Conservation (phyloP, 768 basidiomycete species). For the Pholiota molesta region DNA sequence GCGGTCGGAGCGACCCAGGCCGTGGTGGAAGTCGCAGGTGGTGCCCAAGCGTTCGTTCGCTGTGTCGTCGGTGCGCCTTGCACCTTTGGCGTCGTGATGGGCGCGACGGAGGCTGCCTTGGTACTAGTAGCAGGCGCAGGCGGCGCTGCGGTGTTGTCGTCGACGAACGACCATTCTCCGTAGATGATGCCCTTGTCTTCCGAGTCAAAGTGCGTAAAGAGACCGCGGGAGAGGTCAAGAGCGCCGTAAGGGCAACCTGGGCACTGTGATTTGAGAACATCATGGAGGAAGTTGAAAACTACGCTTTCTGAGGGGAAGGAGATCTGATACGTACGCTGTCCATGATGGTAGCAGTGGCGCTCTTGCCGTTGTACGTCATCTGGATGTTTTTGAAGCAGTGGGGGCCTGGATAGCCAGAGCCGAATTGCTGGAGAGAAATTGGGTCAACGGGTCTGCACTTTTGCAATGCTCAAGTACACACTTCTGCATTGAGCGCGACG, state of each 20-base stretch:
- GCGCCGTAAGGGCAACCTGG: slow-evolving; percentile 66
- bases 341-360: slow-evolving; percentile 57
- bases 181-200: slow-evolving; percentile 55
- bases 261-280: slow-evolving; percentile 49
- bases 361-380: slow-evolving; percentile 61
- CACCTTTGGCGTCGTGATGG: slow-evolving; percentile 6
- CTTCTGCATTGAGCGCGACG: slow-evolving; percentile 30
- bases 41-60: too few species aligned
- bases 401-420: slow-evolving; percentile 26
- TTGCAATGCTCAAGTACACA: not conserved
- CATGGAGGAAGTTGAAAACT: slow-evolving; percentile 4
- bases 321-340: slow-evolving; percentile 52
- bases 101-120: slow-evolving; percentile 20
- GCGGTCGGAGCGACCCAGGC: not conserved
- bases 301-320: not conserved
- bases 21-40: too few species aligned
- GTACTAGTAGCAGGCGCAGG: slow-evolving; percentile 11
- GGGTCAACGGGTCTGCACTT: not conserved
- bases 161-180: slow-evolving; percentile 56
- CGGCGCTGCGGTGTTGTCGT: slow-evolving; percentile 8
- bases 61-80: not conserved
- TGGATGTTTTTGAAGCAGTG: slow-evolving; percentile 64
- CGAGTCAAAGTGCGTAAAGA: slow-evolving; percentile 64
- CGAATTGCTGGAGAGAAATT: slow-evolving; percentile 10
- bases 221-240: slow-evolving; percentile 67